These are phyloP conservation scores for Athelia psychrophila DNA, from an alignment of 1,284 basidiomycete genomes.

Conservation along the genomic window DNA sequence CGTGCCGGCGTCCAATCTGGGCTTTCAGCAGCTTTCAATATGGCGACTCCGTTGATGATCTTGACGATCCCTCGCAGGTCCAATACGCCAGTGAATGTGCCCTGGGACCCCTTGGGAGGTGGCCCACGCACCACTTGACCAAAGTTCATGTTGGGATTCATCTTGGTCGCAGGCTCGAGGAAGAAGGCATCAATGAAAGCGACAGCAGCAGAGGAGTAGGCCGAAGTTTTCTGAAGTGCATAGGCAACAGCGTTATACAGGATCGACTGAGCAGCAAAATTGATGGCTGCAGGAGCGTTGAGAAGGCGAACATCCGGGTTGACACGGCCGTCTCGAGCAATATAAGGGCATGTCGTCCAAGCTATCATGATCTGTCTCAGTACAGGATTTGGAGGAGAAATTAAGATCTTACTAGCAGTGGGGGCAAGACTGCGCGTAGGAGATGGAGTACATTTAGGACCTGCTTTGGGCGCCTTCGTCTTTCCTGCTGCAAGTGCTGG, in stretches of 20 bases:
- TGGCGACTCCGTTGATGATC: constrained; percentile 44
- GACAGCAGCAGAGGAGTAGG: constrained; percentile 36
- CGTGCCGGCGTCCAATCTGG: constrained; percentile 42
- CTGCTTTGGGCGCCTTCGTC: constrained; percentile 20
- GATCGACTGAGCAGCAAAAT: constrained; percentile 44
- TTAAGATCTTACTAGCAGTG: constrained; percentile 36
- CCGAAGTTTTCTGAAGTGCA: constrained; percentile 35
- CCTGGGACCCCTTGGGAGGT: constrained; percentile 35
- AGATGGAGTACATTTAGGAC: constrained; percentile 38
- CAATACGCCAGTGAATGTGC: constrained; percentile 55
- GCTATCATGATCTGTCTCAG: constrained; percentile 25
- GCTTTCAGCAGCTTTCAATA: constrained; percentile 37
- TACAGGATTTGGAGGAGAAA: constrained; percentile 13
- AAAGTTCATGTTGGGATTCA: constrained; percentile 63
- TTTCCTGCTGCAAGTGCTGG: constrained; percentile 29
- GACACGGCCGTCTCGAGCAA: constrained; percentile 47
- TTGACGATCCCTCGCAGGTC: constrained; percentile 56
- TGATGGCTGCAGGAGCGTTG: constrained; percentile 42
- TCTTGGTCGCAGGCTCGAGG: constrained; percentile 44
- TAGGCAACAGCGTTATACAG: constrained; percentile 52
- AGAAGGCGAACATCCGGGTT: constrained; percentile 59
- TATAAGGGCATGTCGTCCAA: constrained; percentile 58
- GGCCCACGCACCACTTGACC: constrained; percentile 63
- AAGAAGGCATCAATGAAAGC: constrained; percentile 49
- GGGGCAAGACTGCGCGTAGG: constrained; percentile 39